Conservation (phyloP, 768 basidiomycete genomes). For the Mycena chlorophos region DNA sequence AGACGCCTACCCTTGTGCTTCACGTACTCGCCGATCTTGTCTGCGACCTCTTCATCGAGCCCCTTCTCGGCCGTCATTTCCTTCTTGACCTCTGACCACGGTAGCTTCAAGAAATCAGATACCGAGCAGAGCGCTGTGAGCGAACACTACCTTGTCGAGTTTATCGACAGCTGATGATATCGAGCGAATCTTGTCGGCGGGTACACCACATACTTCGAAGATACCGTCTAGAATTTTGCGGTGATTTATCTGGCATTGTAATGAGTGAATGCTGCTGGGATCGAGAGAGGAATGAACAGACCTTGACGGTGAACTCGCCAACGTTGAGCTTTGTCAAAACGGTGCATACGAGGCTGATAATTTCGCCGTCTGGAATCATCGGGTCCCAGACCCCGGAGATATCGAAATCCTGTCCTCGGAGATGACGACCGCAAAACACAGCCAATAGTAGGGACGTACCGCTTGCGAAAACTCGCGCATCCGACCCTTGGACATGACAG, state of each 20-base stretch:
- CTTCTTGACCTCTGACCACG: constrained; percentile 90
- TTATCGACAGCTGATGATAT: constrained; percentile 99
- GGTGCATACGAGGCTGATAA: constrained; percentile 80
- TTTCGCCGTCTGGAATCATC: constrained; percentile 96
- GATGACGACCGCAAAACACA: neutral
- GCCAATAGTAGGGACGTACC: constrained; percentile 50
- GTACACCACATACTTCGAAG: constrained; percentile 95
- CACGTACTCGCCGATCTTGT: constrained; percentile 96
- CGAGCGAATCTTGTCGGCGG: constrained; percentile 80
- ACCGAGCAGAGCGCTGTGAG: neutral
- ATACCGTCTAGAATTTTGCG: constrained; percentile 96
- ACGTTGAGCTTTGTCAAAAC: constrained; percentile 82
- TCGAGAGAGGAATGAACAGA: constrained; percentile 25
- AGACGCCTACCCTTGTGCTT: constrained; percentile 78
- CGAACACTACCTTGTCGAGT: constrained; percentile 77
- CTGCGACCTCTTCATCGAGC: constrained; percentile 74
- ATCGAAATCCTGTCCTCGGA: constrained; percentile 82
- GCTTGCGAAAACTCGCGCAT: constrained; percentile 99
- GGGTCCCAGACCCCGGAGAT: constrained; percentile 90
- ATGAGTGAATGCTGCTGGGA: neutral
- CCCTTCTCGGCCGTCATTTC: constrained; percentile 99
- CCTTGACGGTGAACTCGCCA: constrained; percentile 94
- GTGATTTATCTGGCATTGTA: constrained; percentile 76
- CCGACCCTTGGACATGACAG: constrained; percentile 95
- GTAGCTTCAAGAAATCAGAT: constrained; percentile 46